These are phyloP conservation scores for Coniferiporia weirii DNA, from an alignment of 1,284 basidiomycete species.

Conservation along the genomic window DNA sequence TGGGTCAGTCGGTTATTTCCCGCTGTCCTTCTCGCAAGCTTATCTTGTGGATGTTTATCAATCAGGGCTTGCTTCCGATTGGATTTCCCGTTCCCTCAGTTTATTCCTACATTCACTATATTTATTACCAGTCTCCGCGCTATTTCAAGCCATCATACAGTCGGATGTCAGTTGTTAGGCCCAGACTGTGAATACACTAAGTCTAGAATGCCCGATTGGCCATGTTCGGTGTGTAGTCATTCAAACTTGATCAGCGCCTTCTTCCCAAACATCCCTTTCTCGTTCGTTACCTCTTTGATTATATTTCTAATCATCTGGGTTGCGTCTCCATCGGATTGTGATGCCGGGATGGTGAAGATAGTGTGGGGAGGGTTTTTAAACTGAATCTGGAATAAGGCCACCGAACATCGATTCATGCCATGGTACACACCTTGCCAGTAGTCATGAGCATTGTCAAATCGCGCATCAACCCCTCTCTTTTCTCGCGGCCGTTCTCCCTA, in stretches of 20 bases:
- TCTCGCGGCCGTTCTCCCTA: conserved; percentile 33
- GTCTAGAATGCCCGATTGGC: conserved; percentile 25
- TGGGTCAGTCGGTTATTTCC: too few species aligned
- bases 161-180: neutral
- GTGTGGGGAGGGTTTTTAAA: conserved; percentile 63
- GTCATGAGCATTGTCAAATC: conserved; percentile 48
- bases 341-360: conserved; percentile 48
- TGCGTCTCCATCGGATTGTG: conserved; percentile 49
- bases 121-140: too few species aligned
- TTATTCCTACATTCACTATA: too few species aligned
- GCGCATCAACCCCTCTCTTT: conserved; percentile 41
- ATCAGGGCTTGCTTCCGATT: too few species aligned
- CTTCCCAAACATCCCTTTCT: conserved; percentile 57
- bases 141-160: too few species aligned
- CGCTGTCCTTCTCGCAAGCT: too few species aligned
- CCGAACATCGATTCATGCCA: neutral
- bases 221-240: too few species aligned
- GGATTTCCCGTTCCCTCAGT: too few species aligned
- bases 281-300: conserved; percentile 39
- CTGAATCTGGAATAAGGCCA: conserved; percentile 31
- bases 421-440: conserved; percentile 45
- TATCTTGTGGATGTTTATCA: too few species aligned
- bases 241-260: conserved; percentile 61
- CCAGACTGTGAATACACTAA: neutral
- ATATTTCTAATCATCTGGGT: conserved; percentile 42